Evolutionary conservation across 441 rosid genomes (phyloP).

Genomic region (Populus hybrid): DNA sequence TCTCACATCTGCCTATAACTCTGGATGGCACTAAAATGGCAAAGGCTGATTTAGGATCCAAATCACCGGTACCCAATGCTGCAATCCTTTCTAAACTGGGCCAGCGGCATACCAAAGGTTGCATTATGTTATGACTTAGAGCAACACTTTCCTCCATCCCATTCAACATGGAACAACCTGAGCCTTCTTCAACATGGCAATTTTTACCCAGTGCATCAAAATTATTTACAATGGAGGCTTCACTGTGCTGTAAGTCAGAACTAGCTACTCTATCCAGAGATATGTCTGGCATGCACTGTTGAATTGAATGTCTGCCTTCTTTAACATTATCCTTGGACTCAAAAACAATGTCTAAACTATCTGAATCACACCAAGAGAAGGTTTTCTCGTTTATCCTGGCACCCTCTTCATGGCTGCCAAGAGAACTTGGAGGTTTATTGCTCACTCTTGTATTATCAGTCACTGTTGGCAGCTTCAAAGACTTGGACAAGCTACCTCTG

Average conservation of each 20-base stretch:
- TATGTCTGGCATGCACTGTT: conserved; percentile 28
- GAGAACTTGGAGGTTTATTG: conserved; percentile 21
- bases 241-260: conserved; percentile 32
- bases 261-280: conserved; percentile 34
- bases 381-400: conserved; percentile 23
- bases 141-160: conserved; percentile 25
- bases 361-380: conserved; percentile 42
- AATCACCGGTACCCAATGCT: conserved; percentile 35
- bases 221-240: conserved; percentile 30
- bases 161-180: conserved; percentile 18
- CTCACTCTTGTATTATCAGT: conserved; percentile 40
- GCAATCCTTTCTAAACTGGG: conserved; percentile 67
- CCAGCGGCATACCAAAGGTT: conserved; percentile 54
- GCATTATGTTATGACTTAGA: conserved; percentile 25
- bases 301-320: conserved; percentile 31
- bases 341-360: conserved; percentile 49
- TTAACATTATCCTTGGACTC: conserved; percentile 40
- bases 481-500: conserved; percentile 65
- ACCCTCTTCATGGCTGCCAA: conserved; percentile 30
- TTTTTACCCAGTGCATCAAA: conserved; percentile 29
- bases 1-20: conserved; percentile 36
- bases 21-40: conserved; percentile 45
- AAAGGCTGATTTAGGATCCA: conserved; percentile 66
- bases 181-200: conserved; percentile 19
- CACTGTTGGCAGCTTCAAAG: conserved; percentile 66